These are phyloP conservation scores for Perkinsus chesapeaki DNA, from an alignment of 169 alveolate species.

Conservation along the genomic window DNA sequence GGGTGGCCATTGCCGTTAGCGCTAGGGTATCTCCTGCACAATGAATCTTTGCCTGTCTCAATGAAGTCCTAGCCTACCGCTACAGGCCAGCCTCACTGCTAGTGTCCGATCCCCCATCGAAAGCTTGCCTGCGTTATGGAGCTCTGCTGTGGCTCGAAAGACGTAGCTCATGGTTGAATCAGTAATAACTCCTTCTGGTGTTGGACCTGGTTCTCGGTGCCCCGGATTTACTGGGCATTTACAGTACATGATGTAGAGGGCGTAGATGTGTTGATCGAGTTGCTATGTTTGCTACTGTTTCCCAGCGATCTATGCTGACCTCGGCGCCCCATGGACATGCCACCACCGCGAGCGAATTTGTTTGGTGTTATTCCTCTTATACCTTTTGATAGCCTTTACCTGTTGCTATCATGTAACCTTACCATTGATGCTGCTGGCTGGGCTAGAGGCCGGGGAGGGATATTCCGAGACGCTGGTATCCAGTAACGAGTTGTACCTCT, in stretches of 20 bases:
- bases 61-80: neutral
- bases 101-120: neutral
- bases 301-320: neutral
- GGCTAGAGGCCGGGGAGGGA: neutral
- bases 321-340: neutral
- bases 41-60: too few relatives aligned
- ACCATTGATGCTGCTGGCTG: neutral
- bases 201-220: neutral
- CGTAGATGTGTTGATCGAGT: neutral
- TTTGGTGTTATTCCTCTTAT: neutral
- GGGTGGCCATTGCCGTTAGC: neutral
- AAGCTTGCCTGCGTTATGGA: neutral
- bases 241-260: neutral
- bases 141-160: neutral
- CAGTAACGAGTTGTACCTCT: neutral
- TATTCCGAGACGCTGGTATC: neutral
- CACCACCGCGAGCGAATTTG: neutral
- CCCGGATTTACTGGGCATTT: neutral
- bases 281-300: neutral
- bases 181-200: neutral
- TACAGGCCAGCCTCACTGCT: neutral
- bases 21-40: neutral
- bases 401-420: neutral
- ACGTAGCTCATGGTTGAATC: neutral
- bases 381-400: neutral